These are phyloP conservation scores for Geotrichum citri-aurantii DNA, from an alignment of 1,139 yeast species.

Conservation along the genomic window DNA sequence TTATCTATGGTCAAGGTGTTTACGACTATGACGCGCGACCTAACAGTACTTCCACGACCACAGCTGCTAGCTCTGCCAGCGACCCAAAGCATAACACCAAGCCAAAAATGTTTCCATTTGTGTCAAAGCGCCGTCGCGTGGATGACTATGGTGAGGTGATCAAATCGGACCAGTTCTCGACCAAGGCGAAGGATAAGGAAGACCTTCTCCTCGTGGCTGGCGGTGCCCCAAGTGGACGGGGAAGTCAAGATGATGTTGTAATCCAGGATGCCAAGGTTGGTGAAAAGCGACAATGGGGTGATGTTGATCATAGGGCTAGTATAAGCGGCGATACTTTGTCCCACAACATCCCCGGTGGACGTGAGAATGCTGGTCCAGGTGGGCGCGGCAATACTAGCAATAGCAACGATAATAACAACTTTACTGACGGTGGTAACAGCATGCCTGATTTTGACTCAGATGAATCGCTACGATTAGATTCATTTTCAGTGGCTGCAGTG, in stretches of 20 bases:
- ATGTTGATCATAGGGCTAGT: not conserved
- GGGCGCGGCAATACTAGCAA: slow-evolving; percentile 8
- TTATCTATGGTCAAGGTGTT: slow-evolving; percentile 38
- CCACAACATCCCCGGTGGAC: not conserved
- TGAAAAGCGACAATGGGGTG: slow-evolving; percentile 38
- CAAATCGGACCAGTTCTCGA: slow-evolving; percentile 52
- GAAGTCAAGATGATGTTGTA: not conserved
- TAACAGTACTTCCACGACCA: slow-evolving; percentile 40
- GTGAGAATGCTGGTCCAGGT: not conserved
- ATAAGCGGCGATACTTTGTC: not conserved
- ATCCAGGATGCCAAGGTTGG: slow-evolving; percentile 35
- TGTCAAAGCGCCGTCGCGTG: slow-evolving; percentile 49
- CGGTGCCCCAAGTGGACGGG: not conserved
- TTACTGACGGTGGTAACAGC: slow-evolving; percentile 24
- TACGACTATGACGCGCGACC: slow-evolving; percentile 60
- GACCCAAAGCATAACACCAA: slow-evolving; percentile 47
- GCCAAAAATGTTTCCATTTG: slow-evolving; percentile 74
- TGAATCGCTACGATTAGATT: slow-evolving; percentile 50
- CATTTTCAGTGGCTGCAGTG: slow-evolving; percentile 40
- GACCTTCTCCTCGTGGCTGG: not conserved
- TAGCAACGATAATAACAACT: slow-evolving; percentile 23
- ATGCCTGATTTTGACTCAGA: slow-evolving; percentile 27
- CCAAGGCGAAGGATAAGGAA: slow-evolving; percentile 12
- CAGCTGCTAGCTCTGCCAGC: not conserved
- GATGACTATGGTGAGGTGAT: slow-evolving; percentile 86